Evolutionary conservation across 2,329 filamentous ascomycete genomes (phyloP).

Genomic region (Penicillium sp.): DNA sequence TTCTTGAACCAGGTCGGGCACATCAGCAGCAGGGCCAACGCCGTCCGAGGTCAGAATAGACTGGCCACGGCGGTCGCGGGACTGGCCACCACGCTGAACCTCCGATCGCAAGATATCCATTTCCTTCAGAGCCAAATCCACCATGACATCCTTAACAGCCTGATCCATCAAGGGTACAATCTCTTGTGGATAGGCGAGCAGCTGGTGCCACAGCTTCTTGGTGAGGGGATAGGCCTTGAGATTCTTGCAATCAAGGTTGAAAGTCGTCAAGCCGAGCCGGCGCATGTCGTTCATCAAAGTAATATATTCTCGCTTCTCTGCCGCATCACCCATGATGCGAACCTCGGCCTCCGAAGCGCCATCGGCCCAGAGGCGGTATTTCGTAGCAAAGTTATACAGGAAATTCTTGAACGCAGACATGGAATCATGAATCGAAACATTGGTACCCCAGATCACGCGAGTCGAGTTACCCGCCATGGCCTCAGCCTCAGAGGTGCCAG

Average conservation of each 20-base stretch:
- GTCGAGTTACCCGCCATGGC: constrained; percentile 78
- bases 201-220: constrained; percentile 90
- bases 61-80: constrained; percentile 25
- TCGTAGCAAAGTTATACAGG: constrained; percentile 84
- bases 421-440: constrained; percentile 88
- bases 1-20: constrained; percentile 72
- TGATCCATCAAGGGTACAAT: constrained; percentile 97
- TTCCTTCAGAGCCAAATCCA: constrained; percentile 81
- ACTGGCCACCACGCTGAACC: constrained; percentile 41
- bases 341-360: constrained; percentile 79
- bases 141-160: constrained; percentile 87
- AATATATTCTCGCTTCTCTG: constrained; percentile 79
- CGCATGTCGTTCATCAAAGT: constrained; percentile 89
- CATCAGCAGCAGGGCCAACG: constrained; percentile 40
- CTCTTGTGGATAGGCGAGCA: constrained; percentile 92
- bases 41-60: constrained; percentile 28
- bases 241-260: constrained; percentile 88
- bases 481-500: constrained; percentile 89
- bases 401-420: constrained; percentile 90
- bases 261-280: constrained; percentile 75
- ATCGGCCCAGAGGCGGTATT: constrained; percentile 90
- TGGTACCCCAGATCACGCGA: constrained; percentile 94
- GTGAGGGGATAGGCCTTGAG: constrained; percentile 92
- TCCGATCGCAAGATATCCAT: constrained; percentile 68
- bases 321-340: constrained; percentile 65